These are phyloP conservation scores for Lactarius sp. DNA, from an alignment of 768 basidiomycete genomes.

Conservation along the genomic window DNA sequence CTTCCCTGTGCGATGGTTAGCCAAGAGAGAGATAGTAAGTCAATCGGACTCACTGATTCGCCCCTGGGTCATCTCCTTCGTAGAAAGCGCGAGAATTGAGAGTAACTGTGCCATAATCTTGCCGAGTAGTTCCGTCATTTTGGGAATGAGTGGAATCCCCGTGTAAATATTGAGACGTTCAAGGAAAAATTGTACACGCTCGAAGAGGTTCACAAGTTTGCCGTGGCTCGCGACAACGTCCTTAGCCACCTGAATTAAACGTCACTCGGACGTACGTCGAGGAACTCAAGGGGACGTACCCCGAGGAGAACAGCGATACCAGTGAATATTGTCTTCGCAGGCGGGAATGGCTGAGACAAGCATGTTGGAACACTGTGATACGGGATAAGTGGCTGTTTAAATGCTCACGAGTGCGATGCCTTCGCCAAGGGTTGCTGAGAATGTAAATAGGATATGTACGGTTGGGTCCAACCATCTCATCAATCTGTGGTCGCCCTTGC, in stretches of 20 bases:
- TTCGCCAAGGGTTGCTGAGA: background rate
- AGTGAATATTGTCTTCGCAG: background rate
- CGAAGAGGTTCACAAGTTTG: constrained; percentile 1
- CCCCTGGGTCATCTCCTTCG: background rate
- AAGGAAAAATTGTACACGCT: constrained; percentile 4
- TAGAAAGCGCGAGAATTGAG: background rate
- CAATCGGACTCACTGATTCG: background rate
- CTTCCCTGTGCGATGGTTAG: background rate
- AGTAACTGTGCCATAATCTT: background rate
- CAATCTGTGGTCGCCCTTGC: background rate
- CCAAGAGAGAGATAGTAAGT: too few species aligned
- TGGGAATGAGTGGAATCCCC: background rate
- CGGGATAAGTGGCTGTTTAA: background rate
- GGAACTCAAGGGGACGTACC: background rate
- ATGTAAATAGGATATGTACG: background rate
- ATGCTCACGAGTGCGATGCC: background rate
- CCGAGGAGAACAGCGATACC: background rate
- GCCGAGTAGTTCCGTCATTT: background rate
- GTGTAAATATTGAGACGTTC: constrained; percentile 2
- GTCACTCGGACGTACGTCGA: background rate
- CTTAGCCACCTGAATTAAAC: background rate
- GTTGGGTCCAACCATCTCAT: background rate
- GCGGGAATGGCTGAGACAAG: background rate
- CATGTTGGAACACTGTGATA: background rate
- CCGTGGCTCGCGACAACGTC: constrained; percentile 1